Evolutionary conservation across 2,329 filamentous ascomycete species (phyloP).

Genomic region (Fusarium mangiferae): DNA sequence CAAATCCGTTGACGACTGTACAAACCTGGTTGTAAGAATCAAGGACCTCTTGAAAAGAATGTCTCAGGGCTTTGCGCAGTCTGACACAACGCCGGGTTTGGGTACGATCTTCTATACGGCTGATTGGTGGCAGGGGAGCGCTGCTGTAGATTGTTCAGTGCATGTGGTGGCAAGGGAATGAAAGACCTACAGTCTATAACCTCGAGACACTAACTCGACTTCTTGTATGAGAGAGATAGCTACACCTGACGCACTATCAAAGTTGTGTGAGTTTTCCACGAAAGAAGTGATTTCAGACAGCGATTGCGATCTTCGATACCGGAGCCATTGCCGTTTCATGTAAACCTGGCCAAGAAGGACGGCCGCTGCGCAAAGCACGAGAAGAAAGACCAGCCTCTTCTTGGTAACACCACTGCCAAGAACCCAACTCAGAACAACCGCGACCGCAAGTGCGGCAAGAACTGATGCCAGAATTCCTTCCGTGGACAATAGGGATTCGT

Average conservation of each 20-base stretch:
- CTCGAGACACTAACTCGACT: constrained; percentile 92
- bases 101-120: constrained; percentile 84
- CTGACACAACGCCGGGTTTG: constrained; percentile 83
- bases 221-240: constrained; percentile 88
- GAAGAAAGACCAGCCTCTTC: constrained; percentile 62
- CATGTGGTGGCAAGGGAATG: neutral
- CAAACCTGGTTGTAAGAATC: constrained; percentile 78
- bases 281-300: constrained; percentile 75
- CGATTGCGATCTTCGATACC: constrained; percentile 79
- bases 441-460: constrained; percentile 68
- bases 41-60: constrained; percentile 75
- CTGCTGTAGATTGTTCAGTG: constrained; percentile 65
- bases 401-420: constrained; percentile 66
- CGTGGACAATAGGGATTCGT: constrained; percentile 51
- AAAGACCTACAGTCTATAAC: constrained; percentile 79
- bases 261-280: constrained; percentile 79
- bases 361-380: constrained; percentile 64
- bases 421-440: constrained; percentile 79
- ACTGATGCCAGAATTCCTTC: constrained; percentile 61
- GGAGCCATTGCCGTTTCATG: constrained; percentile 82
- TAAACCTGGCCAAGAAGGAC: constrained; percentile 72
- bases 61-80: constrained; percentile 79
- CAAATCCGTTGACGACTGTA: constrained; percentile 74
- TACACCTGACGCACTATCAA: constrained; percentile 80
- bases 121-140: constrained; percentile 90